These are phyloP conservation scores for Porcisia deanei DNA, from an alignment of 208 protist species.

Conservation along the genomic window DNA sequence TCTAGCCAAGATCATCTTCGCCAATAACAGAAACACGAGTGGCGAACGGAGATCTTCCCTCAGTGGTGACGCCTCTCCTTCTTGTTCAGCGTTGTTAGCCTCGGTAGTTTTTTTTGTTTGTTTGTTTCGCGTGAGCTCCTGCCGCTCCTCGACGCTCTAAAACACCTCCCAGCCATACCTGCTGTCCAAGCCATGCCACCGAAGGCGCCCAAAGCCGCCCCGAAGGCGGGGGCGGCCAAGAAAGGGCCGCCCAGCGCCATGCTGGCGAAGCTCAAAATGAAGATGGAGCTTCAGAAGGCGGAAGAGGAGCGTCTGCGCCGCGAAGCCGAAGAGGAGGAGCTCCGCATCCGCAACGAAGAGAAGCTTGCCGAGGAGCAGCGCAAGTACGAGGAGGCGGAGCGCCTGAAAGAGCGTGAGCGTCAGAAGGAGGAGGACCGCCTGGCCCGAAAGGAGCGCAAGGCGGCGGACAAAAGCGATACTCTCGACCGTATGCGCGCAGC, in stretches of 20 bases:
- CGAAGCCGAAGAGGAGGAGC: constrained; percentile 85
- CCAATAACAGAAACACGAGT: not conserved
- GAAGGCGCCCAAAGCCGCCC: constrained; percentile 73
- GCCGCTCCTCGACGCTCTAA: not conserved
- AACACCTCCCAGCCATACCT: not conserved
- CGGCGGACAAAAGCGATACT: constrained; percentile 46
- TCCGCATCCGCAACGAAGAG: constrained; percentile 80
- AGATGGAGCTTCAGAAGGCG: constrained; percentile 89
- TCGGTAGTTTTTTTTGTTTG: not conserved
- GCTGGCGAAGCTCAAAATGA: constrained; percentile 90
- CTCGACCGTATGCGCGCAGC: constrained; percentile 80
- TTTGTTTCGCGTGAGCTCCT: not conserved
- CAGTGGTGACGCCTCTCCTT: not conserved
- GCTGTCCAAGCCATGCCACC: constrained; percentile 65
- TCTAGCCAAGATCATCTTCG: not conserved
- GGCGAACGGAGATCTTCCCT: not conserved
- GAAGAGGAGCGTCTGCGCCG: constrained; percentile 76
- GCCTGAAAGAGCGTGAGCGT: constrained; percentile 66
- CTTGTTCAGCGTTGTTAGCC: not conserved
- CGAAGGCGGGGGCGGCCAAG: constrained; percentile 64
- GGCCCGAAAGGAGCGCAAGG: constrained; percentile 61
- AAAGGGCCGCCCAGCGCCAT: constrained; percentile 79
- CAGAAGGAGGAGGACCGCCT: constrained; percentile 81
- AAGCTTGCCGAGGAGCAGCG: constrained; percentile 81
- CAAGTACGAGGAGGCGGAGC: constrained; percentile 85